Evolutionary conservation across 2,329 filamentous ascomycete genomes (phyloP).

Genomic region (Furcasterigmium furcatum): DNA sequence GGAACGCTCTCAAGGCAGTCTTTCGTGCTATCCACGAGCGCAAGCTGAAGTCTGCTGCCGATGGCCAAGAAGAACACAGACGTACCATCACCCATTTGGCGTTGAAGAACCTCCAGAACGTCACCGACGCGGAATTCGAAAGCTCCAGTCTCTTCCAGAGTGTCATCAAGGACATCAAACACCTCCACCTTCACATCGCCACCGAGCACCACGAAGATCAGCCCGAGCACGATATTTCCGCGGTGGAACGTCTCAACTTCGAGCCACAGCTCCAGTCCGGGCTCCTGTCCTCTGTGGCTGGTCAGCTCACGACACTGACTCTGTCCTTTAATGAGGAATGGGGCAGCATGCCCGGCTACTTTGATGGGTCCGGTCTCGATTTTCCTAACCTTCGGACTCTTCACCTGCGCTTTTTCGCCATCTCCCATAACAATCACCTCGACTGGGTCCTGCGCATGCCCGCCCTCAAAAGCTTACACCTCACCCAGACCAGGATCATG

Average conservation of each 20-base stretch:
- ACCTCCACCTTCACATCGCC: conserved; percentile 11
- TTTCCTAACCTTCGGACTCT: conserved; percentile 16
- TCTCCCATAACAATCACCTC: conserved; percentile 16
- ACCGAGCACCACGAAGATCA: conserved; percentile 8
- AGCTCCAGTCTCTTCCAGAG: too few relatives aligned
- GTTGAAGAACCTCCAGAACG: conserved; percentile 16
- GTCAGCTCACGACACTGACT: conserved; percentile 15
- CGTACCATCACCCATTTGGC: conserved; percentile 5
- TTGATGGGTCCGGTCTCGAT: conserved; percentile 12
- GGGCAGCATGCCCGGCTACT: conserved; percentile 15
- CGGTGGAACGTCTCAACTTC: conserved; percentile 12
- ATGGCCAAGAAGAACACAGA: too few relatives aligned
- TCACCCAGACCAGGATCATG: conserved; percentile 11
- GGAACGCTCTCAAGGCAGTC: conserved; percentile 6
- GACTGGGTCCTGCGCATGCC: conserved; percentile 17
- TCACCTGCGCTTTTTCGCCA: conserved; percentile 7
- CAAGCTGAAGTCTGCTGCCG: not conserved
- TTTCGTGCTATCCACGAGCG: conserved; percentile 13
- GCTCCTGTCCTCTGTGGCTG: conserved; percentile 9
- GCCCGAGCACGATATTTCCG: conserved; percentile 11
- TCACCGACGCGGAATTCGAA: conserved; percentile 6
- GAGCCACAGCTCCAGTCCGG: conserved; percentile 16
- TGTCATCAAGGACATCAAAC: conserved; percentile 10
- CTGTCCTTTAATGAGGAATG: conserved; percentile 12
- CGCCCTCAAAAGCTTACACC: conserved; percentile 4